Conservation (phyloP, 805 yeast genomes). For the Ogataea pilisensis region DNA sequence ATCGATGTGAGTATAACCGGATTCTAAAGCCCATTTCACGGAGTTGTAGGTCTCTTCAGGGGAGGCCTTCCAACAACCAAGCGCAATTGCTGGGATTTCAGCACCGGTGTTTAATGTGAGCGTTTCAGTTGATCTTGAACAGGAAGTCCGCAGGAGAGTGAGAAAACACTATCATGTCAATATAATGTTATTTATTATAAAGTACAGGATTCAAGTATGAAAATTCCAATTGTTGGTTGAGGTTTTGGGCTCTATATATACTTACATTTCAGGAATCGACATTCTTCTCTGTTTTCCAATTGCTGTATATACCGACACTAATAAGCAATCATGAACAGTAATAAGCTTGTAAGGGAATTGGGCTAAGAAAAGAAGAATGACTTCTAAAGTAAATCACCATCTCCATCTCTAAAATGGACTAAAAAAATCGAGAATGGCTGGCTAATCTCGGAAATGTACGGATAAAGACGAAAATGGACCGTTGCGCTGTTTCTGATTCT, state of each 20-base stretch:
- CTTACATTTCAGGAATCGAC: slow-evolving; percentile 9
- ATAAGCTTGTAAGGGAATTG: no score
- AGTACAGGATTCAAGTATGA: no score
- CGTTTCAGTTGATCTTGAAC: slow-evolving; percentile 7
- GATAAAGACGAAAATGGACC: no score
- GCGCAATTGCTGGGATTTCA: slow-evolving; percentile 62
- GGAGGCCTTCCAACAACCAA: slow-evolving; percentile 69
- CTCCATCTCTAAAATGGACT: no score
- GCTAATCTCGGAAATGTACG: no score
- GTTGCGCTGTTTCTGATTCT: no score
- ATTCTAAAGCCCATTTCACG: slow-evolving; percentile 55
- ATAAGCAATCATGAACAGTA: no score
- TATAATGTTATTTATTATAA: no score
- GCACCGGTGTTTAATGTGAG: slow-evolving; percentile 13
- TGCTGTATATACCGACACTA: not conserved
- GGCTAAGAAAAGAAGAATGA: no score
- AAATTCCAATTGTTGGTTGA: no score
- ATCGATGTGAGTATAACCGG: slow-evolving; percentile 76
- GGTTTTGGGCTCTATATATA: not conserved
- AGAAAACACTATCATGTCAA: not conserved
- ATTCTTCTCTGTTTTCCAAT: slow-evolving; percentile 1
- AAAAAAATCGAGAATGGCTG: no score
- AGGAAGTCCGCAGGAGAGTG: slow-evolving; percentile 1
- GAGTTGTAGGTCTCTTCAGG: slow-evolving; percentile 53
- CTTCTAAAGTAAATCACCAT: no score